A percentile compares a stretch with the other conserved stretches of the same genome.
These are phyloP conservation scores for Teunomyces aglyptinius DNA, from an alignment of 805 yeast species.

Conservation along the genomic window DNA sequence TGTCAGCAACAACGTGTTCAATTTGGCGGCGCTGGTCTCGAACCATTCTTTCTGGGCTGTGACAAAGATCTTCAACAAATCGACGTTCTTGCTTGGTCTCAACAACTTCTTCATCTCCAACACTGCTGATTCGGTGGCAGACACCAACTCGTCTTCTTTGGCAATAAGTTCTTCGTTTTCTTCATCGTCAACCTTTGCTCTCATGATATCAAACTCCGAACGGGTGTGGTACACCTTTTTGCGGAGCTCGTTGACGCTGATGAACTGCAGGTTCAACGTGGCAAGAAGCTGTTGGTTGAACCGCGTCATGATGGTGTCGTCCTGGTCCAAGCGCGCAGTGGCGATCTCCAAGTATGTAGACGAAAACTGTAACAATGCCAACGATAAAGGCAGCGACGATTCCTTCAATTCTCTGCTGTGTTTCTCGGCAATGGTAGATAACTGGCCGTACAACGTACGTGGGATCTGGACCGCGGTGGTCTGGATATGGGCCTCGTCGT, in stretches of 20 bases:
- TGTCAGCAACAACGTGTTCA: slow-evolving; percentile 26
- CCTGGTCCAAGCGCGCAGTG: slow-evolving; percentile 67
- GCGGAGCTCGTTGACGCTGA: slow-evolving; percentile 58
- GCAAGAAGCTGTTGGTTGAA: slow-evolving; percentile 57
- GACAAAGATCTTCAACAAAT: slow-evolving; percentile 63
- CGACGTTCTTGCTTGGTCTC: slow-evolving; percentile 62
- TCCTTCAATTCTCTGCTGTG: slow-evolving; percentile 49
- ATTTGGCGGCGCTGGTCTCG: slow-evolving; percentile 34
- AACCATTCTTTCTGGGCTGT: slow-evolving; percentile 67
- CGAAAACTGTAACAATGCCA: slow-evolving; percentile 53
- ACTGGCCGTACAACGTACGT: slow-evolving; percentile 72
- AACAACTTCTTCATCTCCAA: slow-evolving; percentile 71
- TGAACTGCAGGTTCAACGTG: slow-evolving; percentile 51
- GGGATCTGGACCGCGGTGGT: slow-evolving; percentile 46
- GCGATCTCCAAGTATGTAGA: slow-evolving; percentile 64
- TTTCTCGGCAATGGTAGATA: slow-evolving; percentile 53
- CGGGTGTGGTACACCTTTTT: slow-evolving; percentile 69
- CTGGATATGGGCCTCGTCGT: slow-evolving; percentile 24
- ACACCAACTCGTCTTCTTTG: slow-evolving; percentile 75
- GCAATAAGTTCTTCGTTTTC: slow-evolving; percentile 52
- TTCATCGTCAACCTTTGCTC: slow-evolving; percentile 56
- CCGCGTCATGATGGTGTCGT: slow-evolving; percentile 55
- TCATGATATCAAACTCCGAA: slow-evolving; percentile 64
- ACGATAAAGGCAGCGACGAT: slow-evolving; percentile 48
- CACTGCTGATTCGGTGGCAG: slow-evolving; percentile 77